Percentiles rank a stretch among this genome's conserved stretches.
Conservation (phyloP, 2,329 filamentous ascomycete species). For the Pyricularia sp. region DNA sequence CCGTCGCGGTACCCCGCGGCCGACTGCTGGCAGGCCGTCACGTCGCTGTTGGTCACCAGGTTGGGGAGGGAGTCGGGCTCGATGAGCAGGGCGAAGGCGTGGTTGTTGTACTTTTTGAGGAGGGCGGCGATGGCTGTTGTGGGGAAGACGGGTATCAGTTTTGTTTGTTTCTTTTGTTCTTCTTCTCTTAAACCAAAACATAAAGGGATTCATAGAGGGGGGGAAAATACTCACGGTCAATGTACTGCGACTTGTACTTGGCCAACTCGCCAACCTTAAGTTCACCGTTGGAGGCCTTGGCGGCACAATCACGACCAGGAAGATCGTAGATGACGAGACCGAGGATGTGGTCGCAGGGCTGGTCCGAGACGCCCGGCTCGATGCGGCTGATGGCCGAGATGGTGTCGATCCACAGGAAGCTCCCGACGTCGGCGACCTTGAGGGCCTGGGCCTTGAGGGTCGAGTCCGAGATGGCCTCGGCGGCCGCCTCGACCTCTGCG, state of each 20-base stretch:
- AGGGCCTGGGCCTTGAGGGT: conserved; percentile 19
- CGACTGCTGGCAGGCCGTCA: conserved; percentile 43
- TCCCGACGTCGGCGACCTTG: conserved; percentile 27
- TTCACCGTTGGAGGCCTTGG: conserved; percentile 54
- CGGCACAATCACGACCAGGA: conserved; percentile 54
- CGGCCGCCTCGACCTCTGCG: conserved; percentile 25
- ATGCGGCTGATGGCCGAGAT: conserved; percentile 27
- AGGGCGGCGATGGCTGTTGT: conserved; percentile 35
- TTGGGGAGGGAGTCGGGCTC: conserved; percentile 57
- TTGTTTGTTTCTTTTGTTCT: neutral
- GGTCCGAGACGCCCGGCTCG: conserved; percentile 24
- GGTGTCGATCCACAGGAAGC: conserved; percentile 31
- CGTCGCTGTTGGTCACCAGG: conserved; percentile 49
- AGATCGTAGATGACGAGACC: conserved; percentile 53
- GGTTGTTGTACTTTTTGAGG: conserved; percentile 44
- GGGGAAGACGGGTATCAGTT: neutral
- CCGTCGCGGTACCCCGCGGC: conserved; percentile 44
- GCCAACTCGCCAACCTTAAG: conserved; percentile 41
- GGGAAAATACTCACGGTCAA: conserved; percentile 23
- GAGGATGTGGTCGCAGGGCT: conserved; percentile 27
- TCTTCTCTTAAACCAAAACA: neutral
- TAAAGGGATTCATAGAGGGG: neutral
- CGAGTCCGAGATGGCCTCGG: conserved; percentile 17
- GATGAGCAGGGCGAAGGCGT: conserved; percentile 31
- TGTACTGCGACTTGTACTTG: conserved; percentile 31